Base-by-base conservation (phyloP, 805 yeast genomes). In the Komagataella phaffii region DNA sequence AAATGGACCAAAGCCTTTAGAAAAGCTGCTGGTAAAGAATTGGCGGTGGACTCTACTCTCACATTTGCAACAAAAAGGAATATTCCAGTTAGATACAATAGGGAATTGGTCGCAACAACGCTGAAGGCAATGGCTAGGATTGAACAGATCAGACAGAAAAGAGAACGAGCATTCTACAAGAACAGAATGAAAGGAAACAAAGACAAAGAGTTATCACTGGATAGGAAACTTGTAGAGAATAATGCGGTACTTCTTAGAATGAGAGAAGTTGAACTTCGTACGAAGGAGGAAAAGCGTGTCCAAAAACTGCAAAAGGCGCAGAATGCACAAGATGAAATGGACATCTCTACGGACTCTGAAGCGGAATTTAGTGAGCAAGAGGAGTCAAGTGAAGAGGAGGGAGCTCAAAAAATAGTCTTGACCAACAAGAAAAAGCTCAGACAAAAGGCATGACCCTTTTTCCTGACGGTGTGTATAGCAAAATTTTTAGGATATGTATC, bases 1-100 rank as follows among this genome's bases (percentile, higher is more conserved):
- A 86, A 80, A 72, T 93, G 99, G 99, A 93, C 99, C 52, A 93
- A 93, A 70, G 98, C 99, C 1, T 93, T 93, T 79, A 82, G 99
- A 73, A 93, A 93, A 69, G 95, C 98, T 55, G 98, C 98, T 47
- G 99, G 99, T 63, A 93, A 93, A 69, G 99, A 93, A 67, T 79
- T 93, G 76, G 96, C 95, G 21, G 98, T 93, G 53, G 99, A 93
- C 64, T 85, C 96, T 4, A 90, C 99, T 3, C 77, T 93, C 63
- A 87, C 98, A 0, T 93, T 93, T 69, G 96, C 96, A 54, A 90
- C 95, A 59, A 88, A 97, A 74, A 87, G 99, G 76, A 90, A 93
- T 66, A 93, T 93, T 48, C 99, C 99, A 49, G 97, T 93, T 48
- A 81, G 99, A 70, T 93, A 93, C 71, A 91, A 93, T 74, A 82